Base-by-base conservation (phyloP, 768 basidiomycete genomes). In the Tephrocybe sp. region DNA sequence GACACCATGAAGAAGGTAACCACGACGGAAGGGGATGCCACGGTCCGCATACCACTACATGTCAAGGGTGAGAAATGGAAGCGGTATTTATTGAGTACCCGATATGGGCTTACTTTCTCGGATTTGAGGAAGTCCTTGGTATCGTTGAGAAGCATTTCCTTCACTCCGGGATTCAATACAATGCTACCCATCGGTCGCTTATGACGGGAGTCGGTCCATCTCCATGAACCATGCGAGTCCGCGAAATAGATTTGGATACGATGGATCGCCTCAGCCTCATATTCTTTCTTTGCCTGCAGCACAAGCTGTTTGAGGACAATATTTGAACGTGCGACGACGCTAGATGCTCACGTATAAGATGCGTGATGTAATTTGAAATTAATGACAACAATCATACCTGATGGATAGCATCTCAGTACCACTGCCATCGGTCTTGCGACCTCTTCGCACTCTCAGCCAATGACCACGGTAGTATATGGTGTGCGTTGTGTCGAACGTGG, bases 191-290 rank as follows among this genome's bases (percentile, higher is more conserved):
- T 79, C n/a, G 91, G 91, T 16, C 91, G 80, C 68, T 93, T 93
- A 68, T 91, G 87, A 42, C 90, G 73, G 16, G 86, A 88, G 66
- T 91, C 91, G 0, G 88, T 88, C 83, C 86, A 91, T 30, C 90
- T 76, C 91, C 91, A 94, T 42, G 81, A 83, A 25, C 89, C 90
- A 64, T 91, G 88, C 4, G 85, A 85, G 65, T 93, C 91, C 13
- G 91, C 89, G 62, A 91, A 91, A 63, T 91, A 92, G 27, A 94
- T 90, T 64, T 91, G 88, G 54, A 94, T 90, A 36, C 88, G 80
- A 60, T 91, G 88, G 34, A 91, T 79, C 27, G 88, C 85, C 60
- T 92, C 89, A 0, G 89, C 88, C 65, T 92, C 88, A 63, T 92
- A 92, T 60, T 88, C 86, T 60, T 80, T 82, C 74, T 92, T 92